phyloP scores from a whole-genome alignment of 176 grass and related monocot genomes.

The Juncus inflexus region DNA sequence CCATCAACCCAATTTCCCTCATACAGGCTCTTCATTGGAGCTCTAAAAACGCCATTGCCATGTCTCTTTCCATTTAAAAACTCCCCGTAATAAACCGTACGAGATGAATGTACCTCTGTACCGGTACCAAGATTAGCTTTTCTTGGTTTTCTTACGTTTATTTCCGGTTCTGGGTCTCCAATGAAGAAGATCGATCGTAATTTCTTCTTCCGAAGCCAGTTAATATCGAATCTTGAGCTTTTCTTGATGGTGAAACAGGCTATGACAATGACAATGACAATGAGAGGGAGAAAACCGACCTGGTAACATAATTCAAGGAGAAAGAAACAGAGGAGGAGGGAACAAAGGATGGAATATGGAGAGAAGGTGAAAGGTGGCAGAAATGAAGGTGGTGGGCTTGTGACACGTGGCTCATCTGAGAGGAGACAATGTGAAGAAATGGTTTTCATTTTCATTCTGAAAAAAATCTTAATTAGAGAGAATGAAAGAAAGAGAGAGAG shows the following conservation, averaged over 20 bases:
- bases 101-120: slow-evolving; percentile 59
- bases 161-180: slow-evolving; percentile 51
- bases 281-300: neutral
- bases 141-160: slow-evolving; percentile 18
- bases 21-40: slow-evolving; percentile 44
- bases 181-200: slow-evolving; percentile 49
- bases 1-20: slow-evolving; percentile 80
- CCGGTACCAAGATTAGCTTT: slow-evolving; percentile 18
- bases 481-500: too few relatives aligned
- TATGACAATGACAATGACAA: slow-evolving; percentile 7
- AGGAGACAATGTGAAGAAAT: too few relatives aligned
- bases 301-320: slow-evolving; percentile 28
- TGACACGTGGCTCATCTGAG: too few relatives aligned
- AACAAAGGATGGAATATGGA: slow-evolving; percentile 6
- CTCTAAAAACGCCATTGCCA: slow-evolving; percentile 55
- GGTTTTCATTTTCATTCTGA: too few relatives aligned
- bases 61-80: slow-evolving; percentile 54
- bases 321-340: slow-evolving; percentile 29
- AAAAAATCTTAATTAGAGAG: too few relatives aligned
- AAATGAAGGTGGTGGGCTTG: too few relatives aligned
- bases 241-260: slow-evolving; percentile 17
- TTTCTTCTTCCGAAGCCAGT: neutral
- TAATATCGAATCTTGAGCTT: slow-evolving; percentile 9
- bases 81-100: slow-evolving; percentile 73
- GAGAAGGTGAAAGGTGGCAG: neutral